phyloP scores from a whole-genome alignment of 2,329 filamentous ascomycete genomes.

The Diplodia sapinea region DNA sequence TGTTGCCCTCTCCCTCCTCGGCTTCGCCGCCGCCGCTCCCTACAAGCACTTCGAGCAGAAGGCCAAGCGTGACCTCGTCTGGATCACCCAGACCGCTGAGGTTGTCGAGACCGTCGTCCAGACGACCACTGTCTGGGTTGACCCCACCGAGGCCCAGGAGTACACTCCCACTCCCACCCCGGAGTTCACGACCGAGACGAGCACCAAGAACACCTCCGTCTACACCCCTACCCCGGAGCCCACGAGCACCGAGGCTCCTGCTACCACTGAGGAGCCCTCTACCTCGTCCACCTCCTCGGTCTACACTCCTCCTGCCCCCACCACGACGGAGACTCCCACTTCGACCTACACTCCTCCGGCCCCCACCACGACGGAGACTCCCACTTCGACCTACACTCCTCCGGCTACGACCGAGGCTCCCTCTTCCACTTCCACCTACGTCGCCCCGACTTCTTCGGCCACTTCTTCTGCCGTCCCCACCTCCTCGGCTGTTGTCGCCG shows the following conservation, averaged over 20 bases:
- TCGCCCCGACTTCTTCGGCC: slow-evolving; percentile 10
- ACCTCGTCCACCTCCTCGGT: neutral
- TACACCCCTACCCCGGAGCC: slow-evolving; percentile 37
- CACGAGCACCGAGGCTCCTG: neutral
- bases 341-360: neutral
- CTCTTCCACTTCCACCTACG: slow-evolving; percentile 22
- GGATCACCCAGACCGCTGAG: slow-evolving; percentile 42
- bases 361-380: neutral
- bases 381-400: slow-evolving; percentile 29
- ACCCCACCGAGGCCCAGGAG: slow-evolving; percentile 34
- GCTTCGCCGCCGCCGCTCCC: slow-evolving; percentile 43
- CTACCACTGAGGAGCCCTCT: no score
- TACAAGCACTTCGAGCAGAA: slow-evolving; percentile 31
- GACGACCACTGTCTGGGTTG: slow-evolving; percentile 46
- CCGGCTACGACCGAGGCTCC: slow-evolving; percentile 22
- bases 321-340: neutral
- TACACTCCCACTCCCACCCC: slow-evolving; percentile 37
- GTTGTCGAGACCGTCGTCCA: slow-evolving; percentile 44
- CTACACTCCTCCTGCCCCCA: neutral
- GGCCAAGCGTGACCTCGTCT: slow-evolving; percentile 43
- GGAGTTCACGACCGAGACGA: slow-evolving; percentile 33
- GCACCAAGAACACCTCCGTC: slow-evolving; percentile 23
- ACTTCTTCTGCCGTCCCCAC: slow-evolving; percentile 7
- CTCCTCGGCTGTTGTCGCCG: slow-evolving; percentile 16
- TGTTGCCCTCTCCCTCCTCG: slow-evolving; percentile 45